Base-by-base conservation (phyloP, 2,329 filamentous ascomycete species). In the Neofusicoccum cordaticola region DNA sequence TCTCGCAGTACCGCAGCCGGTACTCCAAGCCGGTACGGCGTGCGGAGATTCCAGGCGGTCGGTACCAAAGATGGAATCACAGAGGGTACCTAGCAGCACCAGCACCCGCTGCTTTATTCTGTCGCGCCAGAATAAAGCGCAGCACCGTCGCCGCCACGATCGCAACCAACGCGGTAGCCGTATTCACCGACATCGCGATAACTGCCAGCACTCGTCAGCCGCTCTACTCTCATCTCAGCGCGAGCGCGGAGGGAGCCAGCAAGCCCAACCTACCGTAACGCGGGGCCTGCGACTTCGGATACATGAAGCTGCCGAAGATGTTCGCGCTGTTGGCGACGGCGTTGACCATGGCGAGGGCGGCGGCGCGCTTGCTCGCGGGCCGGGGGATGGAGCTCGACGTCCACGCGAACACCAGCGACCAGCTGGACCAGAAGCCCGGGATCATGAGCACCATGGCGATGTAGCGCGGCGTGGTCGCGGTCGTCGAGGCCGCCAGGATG, bases 381-480 rank as follows among this genome's bases (percentile, higher is more conserved):
- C 58, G 12, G 8, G 56, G 56, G n/a, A 60, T 60, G 56, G 56
- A 15, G 17, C 17, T 60, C 8, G 56, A 60, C 2, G 56, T 45
- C 56, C 56, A 60, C 22, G 56, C 56, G 9, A 60, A 60, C 9
- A 60, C 56, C 15, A 60, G 13, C 4, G 56, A 37, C 56, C 56
- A 60, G 17, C 56, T 60, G 31, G 56, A 60, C 9, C 35, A 60
- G 27, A 60, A 60, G 2, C 56, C 56, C 4, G 56, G 56, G 19
- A 60, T 48, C 61, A 76, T 74, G 9, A 77, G 68, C 39, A 75
- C 70, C 62, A 75, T 70, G 58, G 71, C 67, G 51, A 75, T 67
- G 53, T 75, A 74, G 12, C 75, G 71, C 9, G 72, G 71, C 11
- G 67, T 72, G 31, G 27, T 51, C 35, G 52, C 42, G 4, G 53